These are phyloP conservation scores for Triticum timopheevii DNA, from an alignment of 176 grass and related monocot genomes.

Conservation along the genomic window DNA sequence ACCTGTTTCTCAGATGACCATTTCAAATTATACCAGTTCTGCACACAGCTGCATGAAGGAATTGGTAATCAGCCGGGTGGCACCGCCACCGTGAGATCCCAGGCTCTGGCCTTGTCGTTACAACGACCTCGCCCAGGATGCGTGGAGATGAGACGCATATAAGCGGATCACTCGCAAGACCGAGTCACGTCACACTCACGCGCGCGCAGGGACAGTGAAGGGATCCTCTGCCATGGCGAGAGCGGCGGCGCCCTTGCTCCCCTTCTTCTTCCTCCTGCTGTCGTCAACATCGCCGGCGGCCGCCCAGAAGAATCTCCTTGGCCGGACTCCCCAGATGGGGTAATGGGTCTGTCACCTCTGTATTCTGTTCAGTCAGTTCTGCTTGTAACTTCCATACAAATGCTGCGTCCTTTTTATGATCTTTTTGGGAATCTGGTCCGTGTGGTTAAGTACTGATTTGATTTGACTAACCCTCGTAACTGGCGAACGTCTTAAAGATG, in stretches of 20 bases:
- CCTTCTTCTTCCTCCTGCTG: neutral
- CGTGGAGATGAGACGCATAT: too few relatives aligned
- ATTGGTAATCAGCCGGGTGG: too few relatives aligned
- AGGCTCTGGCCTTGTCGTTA: too few relatives aligned
- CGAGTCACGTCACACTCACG: too few relatives aligned
- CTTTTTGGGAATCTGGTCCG: neutral
- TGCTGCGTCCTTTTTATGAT: neutral
- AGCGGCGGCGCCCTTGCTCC: neutral
- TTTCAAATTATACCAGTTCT: too few relatives aligned
- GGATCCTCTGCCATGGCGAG: slow-evolving; percentile 7
- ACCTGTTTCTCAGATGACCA: too few relatives aligned
- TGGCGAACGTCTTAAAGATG: too few relatives aligned
- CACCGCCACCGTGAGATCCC: too few relatives aligned
- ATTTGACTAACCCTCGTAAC: too few relatives aligned
- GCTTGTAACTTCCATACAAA: neutral
- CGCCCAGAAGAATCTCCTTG: slow-evolving; percentile 38
- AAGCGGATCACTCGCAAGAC: neutral
- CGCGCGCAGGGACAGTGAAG: neutral
- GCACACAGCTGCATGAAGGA: too few relatives aligned
- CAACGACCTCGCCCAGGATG: neutral
- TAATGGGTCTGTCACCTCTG: slow-evolving; percentile 1
- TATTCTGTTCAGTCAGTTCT: neutral
- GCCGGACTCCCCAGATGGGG: slow-evolving; percentile 59
- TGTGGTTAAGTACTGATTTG: neutral
- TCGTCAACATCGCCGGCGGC: neutral